Base-by-base conservation (phyloP, 164 flowering plant species). In the Amborella trichopoda region DNA sequence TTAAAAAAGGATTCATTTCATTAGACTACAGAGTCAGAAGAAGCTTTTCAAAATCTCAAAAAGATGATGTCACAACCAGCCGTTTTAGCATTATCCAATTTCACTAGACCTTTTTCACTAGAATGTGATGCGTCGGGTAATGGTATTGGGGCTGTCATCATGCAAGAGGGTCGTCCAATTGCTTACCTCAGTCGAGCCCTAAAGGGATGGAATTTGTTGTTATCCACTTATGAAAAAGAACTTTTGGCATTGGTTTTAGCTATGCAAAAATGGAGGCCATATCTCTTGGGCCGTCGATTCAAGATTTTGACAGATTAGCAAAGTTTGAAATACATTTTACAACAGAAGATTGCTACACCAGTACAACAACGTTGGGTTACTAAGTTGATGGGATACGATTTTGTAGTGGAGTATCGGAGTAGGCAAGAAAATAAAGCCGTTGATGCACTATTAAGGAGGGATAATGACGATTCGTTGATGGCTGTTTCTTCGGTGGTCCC, bases 351-450 rank as follows among this genome's bases (percentile, higher is more conserved):
- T 0, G 22, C 12, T 5, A 52, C 28, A 1, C 30, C 48, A 5
- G 18, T 23, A 1, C 49, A 52, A 30, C 56, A 43, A 5, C 13
- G 30, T 0, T 52, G 56, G 48, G 5, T 52, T 1, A 10, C 23
- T 1, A 44, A 53, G 20, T 16, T 44, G 4, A 2, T 53, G 0
- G 33, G 43, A 3, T 45, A 23, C 11, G 4, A 23, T 32, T 53
- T 44, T 26, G 13, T 3, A 5, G 24, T 53, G 3, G 33, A 33
- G 17, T 53, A 53, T 16, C 32, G 23, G 4, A 43, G 28, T n/a
- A 42, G 56, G n/a, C 28, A 3, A 2, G 23, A 32, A 6, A 53
- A 53, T 25, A 44, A 11, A 9, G 49, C 28, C 6, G 56, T 18
- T 1, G 40, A 53, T 13, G 40, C 56, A 2, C 32, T 38, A 6